Evolutionary conservation across 495 filamentous ascomycete species (phyloP).

Genomic region (Parachaetomium inaequale): DNA sequence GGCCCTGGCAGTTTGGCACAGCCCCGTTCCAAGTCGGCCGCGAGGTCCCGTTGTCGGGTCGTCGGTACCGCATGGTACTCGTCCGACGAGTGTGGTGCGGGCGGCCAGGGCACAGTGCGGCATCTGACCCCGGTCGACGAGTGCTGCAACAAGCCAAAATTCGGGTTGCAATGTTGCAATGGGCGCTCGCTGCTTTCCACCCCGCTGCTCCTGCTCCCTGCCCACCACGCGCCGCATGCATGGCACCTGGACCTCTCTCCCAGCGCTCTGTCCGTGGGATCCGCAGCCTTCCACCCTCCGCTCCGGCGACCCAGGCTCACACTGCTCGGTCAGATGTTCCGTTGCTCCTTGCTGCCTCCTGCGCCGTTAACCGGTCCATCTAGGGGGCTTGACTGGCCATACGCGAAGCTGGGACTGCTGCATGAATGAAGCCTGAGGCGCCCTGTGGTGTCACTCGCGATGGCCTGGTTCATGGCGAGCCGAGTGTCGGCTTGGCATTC

Average conservation of each 20-base stretch:
- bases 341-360: too few relatives aligned
- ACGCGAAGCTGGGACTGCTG: too few relatives aligned
- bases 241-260: constrained; percentile 3
- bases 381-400: too few relatives aligned
- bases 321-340: too few relatives aligned
- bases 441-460: too few relatives aligned
- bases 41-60: constrained; percentile 15
- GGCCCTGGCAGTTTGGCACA: not conserved
- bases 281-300: not conserved
- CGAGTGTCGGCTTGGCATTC: constrained; percentile 9
- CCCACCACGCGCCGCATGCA: constrained; percentile 11
- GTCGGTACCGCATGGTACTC: constrained; percentile 14
- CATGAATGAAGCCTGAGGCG: too few relatives aligned
- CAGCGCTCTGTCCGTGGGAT: constrained; percentile 1
- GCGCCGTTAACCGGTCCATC: too few relatives aligned
- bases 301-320: not conserved
- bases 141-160: not conserved
- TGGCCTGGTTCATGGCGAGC: constrained; percentile 6
- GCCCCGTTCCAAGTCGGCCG: not conserved
- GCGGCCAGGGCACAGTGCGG: constrained; percentile 15
- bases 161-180: not conserved
- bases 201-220: constrained; percentile 7
- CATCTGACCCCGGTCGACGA: constrained; percentile 3
- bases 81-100: not conserved
- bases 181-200: not conserved